Conservation (phyloP, 75 land plant species). For the Picea glauca region DNA sequence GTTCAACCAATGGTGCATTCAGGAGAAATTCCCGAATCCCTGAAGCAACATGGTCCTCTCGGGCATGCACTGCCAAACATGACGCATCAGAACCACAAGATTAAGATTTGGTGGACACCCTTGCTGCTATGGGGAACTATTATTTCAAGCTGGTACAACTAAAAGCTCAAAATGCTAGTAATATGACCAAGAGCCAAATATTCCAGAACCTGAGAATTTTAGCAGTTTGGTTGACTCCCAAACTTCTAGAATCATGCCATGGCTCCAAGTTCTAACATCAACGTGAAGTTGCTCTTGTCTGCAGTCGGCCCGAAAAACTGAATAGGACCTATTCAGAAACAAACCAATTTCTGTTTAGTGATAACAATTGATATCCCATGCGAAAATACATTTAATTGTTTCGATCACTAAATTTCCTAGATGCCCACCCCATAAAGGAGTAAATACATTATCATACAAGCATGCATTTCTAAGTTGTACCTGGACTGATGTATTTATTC, state of each 20-base stretch:
- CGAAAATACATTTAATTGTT: not conserved
- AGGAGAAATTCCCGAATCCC: no score
- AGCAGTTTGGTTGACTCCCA: not conserved
- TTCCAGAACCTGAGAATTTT: not conserved
- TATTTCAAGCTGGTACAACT: no score
- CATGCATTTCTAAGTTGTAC: constrained; percentile 20
- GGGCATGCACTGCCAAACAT: no score
- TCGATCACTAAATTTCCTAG: not conserved
- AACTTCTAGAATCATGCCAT: constrained; percentile 21
- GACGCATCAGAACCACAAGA: no score
- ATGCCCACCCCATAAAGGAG: not conserved
- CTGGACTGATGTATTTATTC: constrained; percentile 85
- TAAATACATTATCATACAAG: not conserved
- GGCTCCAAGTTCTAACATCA: constrained; percentile 82
- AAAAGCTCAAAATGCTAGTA: not conserved
- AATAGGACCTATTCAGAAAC: constrained; percentile 62
- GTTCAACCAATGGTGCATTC: no score
- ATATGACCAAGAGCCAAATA: not conserved
- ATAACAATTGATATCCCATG: not conserved
- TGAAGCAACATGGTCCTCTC: no score
- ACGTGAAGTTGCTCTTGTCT: constrained; percentile 69
- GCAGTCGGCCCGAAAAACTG: constrained; percentile 83
- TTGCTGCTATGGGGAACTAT: no score
- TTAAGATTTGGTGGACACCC: no score
- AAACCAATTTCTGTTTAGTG: not conserved